Conservation (phyloP, 768 basidiomycete species). For the Tricholoma saponaceum region DNA sequence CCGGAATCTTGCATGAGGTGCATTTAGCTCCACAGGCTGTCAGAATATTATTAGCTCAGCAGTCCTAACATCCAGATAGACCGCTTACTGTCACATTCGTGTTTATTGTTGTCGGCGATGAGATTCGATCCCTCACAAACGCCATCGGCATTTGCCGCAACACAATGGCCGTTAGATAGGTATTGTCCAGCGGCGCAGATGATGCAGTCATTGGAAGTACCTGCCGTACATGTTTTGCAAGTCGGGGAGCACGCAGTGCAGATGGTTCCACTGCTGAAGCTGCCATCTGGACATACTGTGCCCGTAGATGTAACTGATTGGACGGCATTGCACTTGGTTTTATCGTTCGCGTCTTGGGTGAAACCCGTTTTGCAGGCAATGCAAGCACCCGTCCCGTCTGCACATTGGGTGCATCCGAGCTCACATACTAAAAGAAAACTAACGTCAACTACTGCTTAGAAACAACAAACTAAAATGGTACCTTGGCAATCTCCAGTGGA, state of each 20-base stretch:
- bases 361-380: constrained; percentile 68
- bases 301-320: constrained; percentile 48
- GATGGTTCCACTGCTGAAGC: constrained; percentile 48
- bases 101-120: constrained; percentile 78
- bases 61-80: not conserved
- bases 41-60: constrained; percentile 7
- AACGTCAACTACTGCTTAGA: constrained; percentile 4
- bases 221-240: constrained; percentile 68
- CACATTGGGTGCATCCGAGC: constrained; percentile 68
- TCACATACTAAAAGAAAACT: constrained; percentile 51
- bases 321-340: constrained; percentile 58
- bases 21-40: constrained; percentile 82
- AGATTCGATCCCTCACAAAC: constrained; percentile 68
- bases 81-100: constrained; percentile 77
- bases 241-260: constrained; percentile 61
- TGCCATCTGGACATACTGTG: constrained; percentile 58
- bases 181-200: constrained; percentile 61
- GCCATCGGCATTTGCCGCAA: constrained; percentile 59
- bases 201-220: constrained; percentile 67
- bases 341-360: constrained; percentile 61
- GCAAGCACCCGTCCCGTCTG: constrained; percentile 65
- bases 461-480: constrained; percentile 23
- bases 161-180: constrained; percentile 66
- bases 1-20: constrained; percentile 67
- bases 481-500: constrained; percentile 72